Base-by-base conservation (phyloP, 352 stramenopile species). In the Pythium rishiriense region DNA sequence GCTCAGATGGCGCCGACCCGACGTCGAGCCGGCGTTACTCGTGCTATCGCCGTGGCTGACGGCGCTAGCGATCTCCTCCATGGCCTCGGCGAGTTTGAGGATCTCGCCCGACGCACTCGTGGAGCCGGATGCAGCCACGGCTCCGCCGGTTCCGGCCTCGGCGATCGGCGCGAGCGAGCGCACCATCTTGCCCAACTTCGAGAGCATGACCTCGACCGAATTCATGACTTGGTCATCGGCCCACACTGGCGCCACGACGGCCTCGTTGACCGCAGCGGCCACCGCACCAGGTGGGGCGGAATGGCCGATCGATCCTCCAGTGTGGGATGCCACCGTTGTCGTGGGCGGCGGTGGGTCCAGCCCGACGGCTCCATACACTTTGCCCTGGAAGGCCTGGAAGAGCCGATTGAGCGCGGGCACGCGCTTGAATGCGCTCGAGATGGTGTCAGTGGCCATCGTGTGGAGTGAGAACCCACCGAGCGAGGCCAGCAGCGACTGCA, bases 101-200 rank as follows among this genome's bases (percentile, higher is more conserved):
- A 90, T 73, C 45, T 87, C 69, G 21, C 70, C 50, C 1, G 59
- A 80, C 24, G 68, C 43, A 2, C 21, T 21, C 21, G 15, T 8
- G 53, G 19, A 8, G 14, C 7, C 24, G 26, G 2, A 22, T n/a
- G 28, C 70, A 9, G 45, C 53, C 41, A 14, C 58, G 2, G n/a
- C 51, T 12, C 61, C 64, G 39, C 61, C 64, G 39, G 64, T 59
- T 19, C 63, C 35, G 28, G 71, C 67, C 21, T 78, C 74, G 0
- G 75, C 58, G 7, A 90, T 61, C 14, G 74, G 70, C 24, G 71
- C 76, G n/a, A 90, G 72, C 22, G 67, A 83, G 22, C 79, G 79
- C 46, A 90, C 75, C 52, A 90, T 83, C 35, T 82, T 87, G 56
- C 77, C 73, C 14, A 88, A 51, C 51, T 88, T 87, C 14, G 66